Conservation (phyloP, 805 yeast species). For the Brettanomyces naardenensis region DNA sequence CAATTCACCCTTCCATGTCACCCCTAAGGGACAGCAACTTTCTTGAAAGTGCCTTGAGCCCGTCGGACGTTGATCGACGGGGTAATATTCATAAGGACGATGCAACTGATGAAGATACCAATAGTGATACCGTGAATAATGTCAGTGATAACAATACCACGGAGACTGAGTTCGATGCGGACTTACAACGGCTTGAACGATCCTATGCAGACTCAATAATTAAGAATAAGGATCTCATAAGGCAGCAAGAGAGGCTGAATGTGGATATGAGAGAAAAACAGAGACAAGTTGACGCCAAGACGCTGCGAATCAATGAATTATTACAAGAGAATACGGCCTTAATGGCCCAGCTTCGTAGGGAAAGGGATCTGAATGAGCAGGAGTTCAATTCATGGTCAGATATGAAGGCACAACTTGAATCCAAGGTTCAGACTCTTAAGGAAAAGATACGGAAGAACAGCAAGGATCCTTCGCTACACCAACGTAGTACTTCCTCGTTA, state of each 20-base stretch:
- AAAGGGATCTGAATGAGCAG: constrained; percentile 23
- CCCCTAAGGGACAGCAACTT: no score
- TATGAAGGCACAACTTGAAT: constrained; percentile 19
- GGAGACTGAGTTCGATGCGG: not conserved
- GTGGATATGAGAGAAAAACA: constrained; percentile 25
- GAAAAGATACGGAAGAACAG: constrained; percentile 11
- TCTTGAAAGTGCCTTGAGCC: no score
- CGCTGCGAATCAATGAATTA: constrained; percentile 21
- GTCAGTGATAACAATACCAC: no score
- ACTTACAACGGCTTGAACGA: constrained; percentile 20
- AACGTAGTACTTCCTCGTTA: not conserved
- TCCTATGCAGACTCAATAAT: constrained; percentile 23
- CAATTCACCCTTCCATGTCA: no score
- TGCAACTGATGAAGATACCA: no score
- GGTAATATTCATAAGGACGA: no score
- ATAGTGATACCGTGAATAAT: no score
- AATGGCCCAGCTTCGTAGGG: constrained; percentile 20
- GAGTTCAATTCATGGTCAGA: constrained; percentile 24
- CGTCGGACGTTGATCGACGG: no score
- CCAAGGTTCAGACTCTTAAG: constrained; percentile 17
- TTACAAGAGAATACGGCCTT: constrained; percentile 17
- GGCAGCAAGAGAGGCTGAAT: constrained; percentile 30
- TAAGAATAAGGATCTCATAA: constrained; percentile 21
- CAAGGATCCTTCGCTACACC: constrained; percentile 4
- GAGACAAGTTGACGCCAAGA: constrained; percentile 17